Conservation (phyloP, 805 yeast genomes). For the Myxozyma geophila region DNA sequence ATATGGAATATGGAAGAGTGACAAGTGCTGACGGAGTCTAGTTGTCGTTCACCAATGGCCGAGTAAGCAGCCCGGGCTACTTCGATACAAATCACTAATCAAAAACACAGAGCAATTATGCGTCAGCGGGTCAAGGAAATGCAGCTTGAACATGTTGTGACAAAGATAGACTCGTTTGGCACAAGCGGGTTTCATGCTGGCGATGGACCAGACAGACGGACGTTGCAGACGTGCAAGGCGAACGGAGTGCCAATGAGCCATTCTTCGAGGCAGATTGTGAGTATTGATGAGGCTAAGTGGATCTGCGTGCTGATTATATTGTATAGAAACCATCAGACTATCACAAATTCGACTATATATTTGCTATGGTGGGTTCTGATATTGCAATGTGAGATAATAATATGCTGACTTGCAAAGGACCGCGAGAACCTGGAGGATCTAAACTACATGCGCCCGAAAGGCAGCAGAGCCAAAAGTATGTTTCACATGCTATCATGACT, state of each 20-base stretch:
- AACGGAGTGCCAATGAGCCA: slow-evolving; percentile 80
- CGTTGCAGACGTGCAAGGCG: slow-evolving; percentile 65
- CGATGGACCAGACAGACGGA: slow-evolving; percentile 77
- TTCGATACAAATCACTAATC: not conserved
- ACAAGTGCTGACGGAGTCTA: not conserved
- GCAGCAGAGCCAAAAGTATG: slow-evolving; percentile 39
- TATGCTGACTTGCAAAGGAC: slow-evolving; percentile 45
- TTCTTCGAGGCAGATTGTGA: slow-evolving; percentile 67
- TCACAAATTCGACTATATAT: slow-evolving; percentile 57
- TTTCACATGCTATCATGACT: not conserved
- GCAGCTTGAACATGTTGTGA: slow-evolving; percentile 13
- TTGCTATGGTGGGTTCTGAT: slow-evolving; percentile 52
- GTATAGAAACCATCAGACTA: slow-evolving; percentile 47
- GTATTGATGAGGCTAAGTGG: slow-evolving; percentile 45
- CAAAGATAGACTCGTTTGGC: slow-evolving; percentile 77
- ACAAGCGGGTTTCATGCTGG: slow-evolving; percentile 86
- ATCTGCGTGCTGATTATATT: not conserved
- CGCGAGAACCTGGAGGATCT: slow-evolving; percentile 53
- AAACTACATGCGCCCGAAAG: slow-evolving; percentile 50
- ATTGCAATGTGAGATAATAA: not conserved
- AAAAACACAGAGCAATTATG: slow-evolving; percentile 16
- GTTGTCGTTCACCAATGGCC: slow-evolving; percentile 87
- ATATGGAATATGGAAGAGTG: not conserved
- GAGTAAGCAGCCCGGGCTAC: slow-evolving; percentile 51
- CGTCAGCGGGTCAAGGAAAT: slow-evolving; percentile 21